These are phyloP conservation scores for Umbelopsis sp. DNA, from an alignment of 371 early-diverging fungal species.

Conservation along the genomic window DNA sequence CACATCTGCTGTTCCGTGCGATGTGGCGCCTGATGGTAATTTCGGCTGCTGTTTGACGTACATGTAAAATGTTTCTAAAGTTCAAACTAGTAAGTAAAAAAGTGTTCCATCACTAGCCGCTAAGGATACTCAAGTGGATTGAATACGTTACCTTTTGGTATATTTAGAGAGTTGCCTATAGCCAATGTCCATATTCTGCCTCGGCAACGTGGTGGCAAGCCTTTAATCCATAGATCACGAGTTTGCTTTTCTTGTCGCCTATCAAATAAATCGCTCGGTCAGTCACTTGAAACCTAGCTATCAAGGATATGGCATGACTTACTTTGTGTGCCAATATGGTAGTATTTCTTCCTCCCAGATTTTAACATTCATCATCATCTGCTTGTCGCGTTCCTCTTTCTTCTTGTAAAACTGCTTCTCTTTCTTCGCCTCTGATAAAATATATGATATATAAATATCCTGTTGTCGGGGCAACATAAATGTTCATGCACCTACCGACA, in stretches of 20 bases:
- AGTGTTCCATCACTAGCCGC: no score
- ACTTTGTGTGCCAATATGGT: constrained; percentile 46
- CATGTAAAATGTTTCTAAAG: constrained; percentile 13
- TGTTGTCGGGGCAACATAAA: not conserved
- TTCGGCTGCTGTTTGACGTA: constrained; percentile 11
- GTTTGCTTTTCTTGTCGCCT: constrained; percentile 37
- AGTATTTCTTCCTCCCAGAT: constrained; percentile 50
- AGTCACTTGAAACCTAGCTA: not conserved
- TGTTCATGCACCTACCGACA: constrained; percentile 24
- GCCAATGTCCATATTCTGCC: constrained; percentile 46
- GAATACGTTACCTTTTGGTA: constrained; percentile 32
- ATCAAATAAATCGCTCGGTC: not conserved
- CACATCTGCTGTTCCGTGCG: not conserved
- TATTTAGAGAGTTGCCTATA: constrained; percentile 43
- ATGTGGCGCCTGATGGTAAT: not conserved
- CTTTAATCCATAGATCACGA: constrained; percentile 44
- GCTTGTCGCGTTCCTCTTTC: constrained; percentile 38
- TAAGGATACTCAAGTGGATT: not conserved
- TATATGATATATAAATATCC: not conserved
- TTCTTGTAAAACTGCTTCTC: constrained; percentile 30
- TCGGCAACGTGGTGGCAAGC: constrained; percentile 52
- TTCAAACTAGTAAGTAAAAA: not conserved
- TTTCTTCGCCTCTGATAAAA: constrained; percentile 41
- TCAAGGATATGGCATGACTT: not conserved
- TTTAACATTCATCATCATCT: constrained; percentile 27